These are phyloP conservation scores for Emmonsia crescens DNA, from an alignment of 2,329 filamentous ascomycete genomes.

Conservation along the genomic window DNA sequence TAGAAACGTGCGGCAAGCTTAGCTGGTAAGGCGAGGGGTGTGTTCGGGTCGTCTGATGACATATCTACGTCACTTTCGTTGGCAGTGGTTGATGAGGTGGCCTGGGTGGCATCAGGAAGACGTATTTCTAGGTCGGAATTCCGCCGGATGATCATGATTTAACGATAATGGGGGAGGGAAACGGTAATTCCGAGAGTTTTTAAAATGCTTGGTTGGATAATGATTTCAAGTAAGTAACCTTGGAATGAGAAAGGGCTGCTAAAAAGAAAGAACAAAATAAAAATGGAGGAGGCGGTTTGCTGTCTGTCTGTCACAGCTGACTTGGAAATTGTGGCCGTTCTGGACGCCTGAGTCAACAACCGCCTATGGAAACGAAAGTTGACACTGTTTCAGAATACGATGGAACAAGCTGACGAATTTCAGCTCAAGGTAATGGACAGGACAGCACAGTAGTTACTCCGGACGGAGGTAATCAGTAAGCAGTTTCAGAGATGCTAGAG, in stretches of 20 bases:
- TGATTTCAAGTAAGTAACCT: not conserved
- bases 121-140: conserved; percentile 34
- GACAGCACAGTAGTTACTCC: too few species aligned
- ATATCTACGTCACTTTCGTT: conserved; percentile 33
- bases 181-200: not conserved
- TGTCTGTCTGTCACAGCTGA: not conserved
- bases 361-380: not conserved
- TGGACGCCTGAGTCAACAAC: not conserved
- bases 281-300: not conserved
- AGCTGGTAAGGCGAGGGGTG: conserved; percentile 43
- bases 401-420: conserved; percentile 8
- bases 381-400: conserved; percentile 8
- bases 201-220: not conserved
- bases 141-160: conserved; percentile 27
- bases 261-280: not conserved
- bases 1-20: conserved; percentile 55
- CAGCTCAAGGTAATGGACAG: not conserved
- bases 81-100: conserved; percentile 12
- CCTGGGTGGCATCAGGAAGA: conserved; percentile 26
- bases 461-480: not conserved
- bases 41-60: conserved; percentile 26
- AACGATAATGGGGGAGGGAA: not conserved
- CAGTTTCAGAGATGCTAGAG: conserved; percentile 21
- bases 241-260: not conserved
- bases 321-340: not conserved